Evolutionary conservation across 306 rosid genomes (phyloP).

Genomic region (Rosa lucieae): DNA sequence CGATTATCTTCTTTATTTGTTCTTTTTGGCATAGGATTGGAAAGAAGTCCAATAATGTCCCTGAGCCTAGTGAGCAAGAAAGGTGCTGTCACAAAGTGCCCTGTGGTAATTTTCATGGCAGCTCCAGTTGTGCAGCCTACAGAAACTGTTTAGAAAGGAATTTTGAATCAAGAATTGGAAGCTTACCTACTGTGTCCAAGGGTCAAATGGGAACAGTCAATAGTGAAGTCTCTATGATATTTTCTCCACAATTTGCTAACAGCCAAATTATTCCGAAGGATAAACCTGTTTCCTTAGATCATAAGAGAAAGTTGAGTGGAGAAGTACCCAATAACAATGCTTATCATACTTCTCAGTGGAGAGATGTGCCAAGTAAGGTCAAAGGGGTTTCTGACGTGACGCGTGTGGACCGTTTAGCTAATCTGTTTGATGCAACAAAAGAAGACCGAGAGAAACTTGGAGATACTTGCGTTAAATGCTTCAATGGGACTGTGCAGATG

Average conservation of each 20-base stretch:
- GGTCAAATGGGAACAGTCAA: slow-evolving; percentile 27
- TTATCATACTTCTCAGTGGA: slow-evolving; percentile 50
- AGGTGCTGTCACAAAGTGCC: slow-evolving; percentile 37
- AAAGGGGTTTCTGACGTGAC: slow-evolving; percentile 39
- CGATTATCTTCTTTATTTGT: slow-evolving; percentile 13
- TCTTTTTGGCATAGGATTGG: slow-evolving; percentile 41
- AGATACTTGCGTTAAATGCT: slow-evolving; percentile 31
- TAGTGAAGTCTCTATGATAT: slow-evolving; percentile 34
- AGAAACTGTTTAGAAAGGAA: slow-evolving; percentile 29
- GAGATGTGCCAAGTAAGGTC: slow-evolving; percentile 60
- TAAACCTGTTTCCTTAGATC: slow-evolving; percentile 26
- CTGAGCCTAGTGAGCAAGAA: slow-evolving; percentile 37
- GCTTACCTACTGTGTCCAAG: slow-evolving; percentile 22
- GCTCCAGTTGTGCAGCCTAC: slow-evolving; percentile 25
- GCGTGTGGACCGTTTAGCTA: slow-evolving; percentile 31
- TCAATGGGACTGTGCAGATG: slow-evolving; percentile 24
- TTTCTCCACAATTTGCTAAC: slow-evolving; percentile 30
- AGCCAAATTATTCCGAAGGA: slow-evolving; percentile 29
- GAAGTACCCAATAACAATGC: slow-evolving; percentile 24
- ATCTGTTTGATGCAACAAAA: slow-evolving; percentile 32
- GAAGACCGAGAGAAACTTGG: slow-evolving; percentile 33
- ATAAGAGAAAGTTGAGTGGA: slow-evolving; percentile 31
- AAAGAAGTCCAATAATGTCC: slow-evolving; percentile 17
- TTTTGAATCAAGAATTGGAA: slow-evolving; percentile 36
- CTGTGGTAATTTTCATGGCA: slow-evolving; percentile 28